Evolutionary conservation across 1,284 basidiomycete genomes (phyloP), one percentile per base, ranked within the genome.

Genomic region (Apiotrichum akiyoshidainum): DNA sequence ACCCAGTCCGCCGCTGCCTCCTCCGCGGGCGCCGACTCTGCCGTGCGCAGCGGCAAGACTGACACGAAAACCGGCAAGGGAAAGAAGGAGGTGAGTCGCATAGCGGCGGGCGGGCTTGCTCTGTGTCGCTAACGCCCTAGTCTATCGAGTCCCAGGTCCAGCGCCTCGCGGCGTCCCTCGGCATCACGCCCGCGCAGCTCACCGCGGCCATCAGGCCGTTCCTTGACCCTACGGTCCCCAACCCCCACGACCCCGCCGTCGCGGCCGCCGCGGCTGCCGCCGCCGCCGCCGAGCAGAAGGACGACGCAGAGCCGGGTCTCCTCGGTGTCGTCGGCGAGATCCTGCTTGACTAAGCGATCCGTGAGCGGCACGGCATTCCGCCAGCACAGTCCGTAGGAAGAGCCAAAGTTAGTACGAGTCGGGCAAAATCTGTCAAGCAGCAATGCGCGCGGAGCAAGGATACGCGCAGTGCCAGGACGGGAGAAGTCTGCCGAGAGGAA

Each of bases 171-270:
- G 57, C 60, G n/a, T 60, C 72, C 16, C 69, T 78, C 41, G 77
- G 77, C 42, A 70, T 77, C 59, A 72, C 71, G 44, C 73, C 75
- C 26, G 75, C 73, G 48, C 75, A 77, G 31, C 64, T 78, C 1
- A 69, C 67, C 39, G 63, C 63, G 19, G 77, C 73, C 13, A 76
- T 78, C 54, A 64, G 77, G 54, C 77, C 76, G 1, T 63, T 75
- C 17, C 66, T 77, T 59, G 75, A 78, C 63, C 77, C 77, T 6
- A 72, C 74, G 22, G 73, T 72, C 1, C 71, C 73, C 14, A 69
- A 77, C 63, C 70, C 76, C 14, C 65, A 65, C 17, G 70, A 70
- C 17, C 17, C 57, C 13, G 48, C 57, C 9, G 55, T 54, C 8
- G 49, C 58, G 10, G 57, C 68, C 21, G 59, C 57, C 4, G 60